Evolutionary conservation across 306 rosid genomes (phyloP).

Genomic region (Fragaria nilgerrensis): DNA sequence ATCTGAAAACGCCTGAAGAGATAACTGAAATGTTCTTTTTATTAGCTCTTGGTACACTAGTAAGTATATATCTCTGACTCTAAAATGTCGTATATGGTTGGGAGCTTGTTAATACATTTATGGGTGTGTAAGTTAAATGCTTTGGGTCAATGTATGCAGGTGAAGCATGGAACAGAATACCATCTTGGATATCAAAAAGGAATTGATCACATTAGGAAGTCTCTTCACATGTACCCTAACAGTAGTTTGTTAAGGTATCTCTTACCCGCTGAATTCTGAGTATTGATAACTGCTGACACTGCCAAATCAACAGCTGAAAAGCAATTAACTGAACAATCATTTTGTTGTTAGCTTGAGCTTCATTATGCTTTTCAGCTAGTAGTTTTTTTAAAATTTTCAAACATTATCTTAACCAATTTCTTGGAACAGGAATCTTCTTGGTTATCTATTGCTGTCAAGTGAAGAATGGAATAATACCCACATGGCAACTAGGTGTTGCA

Average conservation of each 20-base stretch:
- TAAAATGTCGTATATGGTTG: constrained; percentile 18
- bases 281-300: constrained; percentile 10
- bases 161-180: constrained; percentile 52
- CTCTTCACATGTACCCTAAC: constrained; percentile 83
- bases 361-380: background rate
- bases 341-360: background rate
- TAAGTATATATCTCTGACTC: constrained; percentile 33
- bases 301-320: background rate
- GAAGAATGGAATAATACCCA: constrained; percentile 54
- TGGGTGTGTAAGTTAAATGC: background rate
- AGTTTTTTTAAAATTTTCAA: background rate
- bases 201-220: constrained; percentile 66
- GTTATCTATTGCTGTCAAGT: constrained; percentile 71
- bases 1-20: constrained; percentile 64
- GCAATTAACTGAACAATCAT: background rate
- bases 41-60: constrained; percentile 83
- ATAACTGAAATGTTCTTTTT: constrained; percentile 68
- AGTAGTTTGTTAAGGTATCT: constrained; percentile 69
- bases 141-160: constrained; percentile 39
- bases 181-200: constrained; percentile 65
- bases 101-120: background rate
- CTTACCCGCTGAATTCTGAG: background rate
- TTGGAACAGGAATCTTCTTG: constrained; percentile 78
- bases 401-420: constrained; percentile 23
- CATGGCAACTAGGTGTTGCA: constrained; percentile 71